Base-by-base conservation (phyloP, 805 yeast species). In the Vanderwaltozyma yarrowii region DNA sequence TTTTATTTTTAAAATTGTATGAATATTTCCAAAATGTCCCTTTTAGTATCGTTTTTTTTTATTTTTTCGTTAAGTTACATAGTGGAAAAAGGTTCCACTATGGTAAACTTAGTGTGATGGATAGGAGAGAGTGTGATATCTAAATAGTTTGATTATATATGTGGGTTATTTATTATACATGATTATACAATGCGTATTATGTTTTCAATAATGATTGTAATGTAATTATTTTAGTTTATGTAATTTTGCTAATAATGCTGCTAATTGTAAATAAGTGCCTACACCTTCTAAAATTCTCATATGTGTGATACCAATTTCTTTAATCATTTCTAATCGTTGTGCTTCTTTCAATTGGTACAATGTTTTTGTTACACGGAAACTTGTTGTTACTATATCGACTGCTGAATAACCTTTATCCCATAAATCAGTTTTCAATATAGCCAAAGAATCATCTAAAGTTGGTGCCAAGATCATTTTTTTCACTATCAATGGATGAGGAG, bases 281-380 rank as follows among this genome's bases (percentile, higher is more conserved):
- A 92, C 94, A 45, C 98, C 98, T 61, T 92, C 97, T 35, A 92
- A 65, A 2, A 92, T 79, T 44, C 96, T 68, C 88, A 92, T 80
- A 56, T 92, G 98, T 1, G 86, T 75, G 45, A 82, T 76, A 5
- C 98, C 98, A 32, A 92, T 85, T 49, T 83, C 87, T 54, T 78
- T 78, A 46, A 92, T 79, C 54, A 81, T 72, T 42, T 81, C 89
- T 43, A 92, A 66, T 45, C 94, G 65, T 39, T 67, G 69, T 36
- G 69, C 70, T 55, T 92, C 97, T 30, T 68, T 70, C 8, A 85
- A 64, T 15, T 76, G 79, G 8, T 71, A 76, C 42, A 92, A 53
- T 2, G 80, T 74, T 61, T 88, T 89, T 20, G 86, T 74, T 9
- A 92, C 97, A 45, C 84, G 74, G 64, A 92, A 92, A 52, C 88